Conservation (phyloP, 2,329 filamentous ascomycete species). For the Pseudocercospora fuligena region DNA sequence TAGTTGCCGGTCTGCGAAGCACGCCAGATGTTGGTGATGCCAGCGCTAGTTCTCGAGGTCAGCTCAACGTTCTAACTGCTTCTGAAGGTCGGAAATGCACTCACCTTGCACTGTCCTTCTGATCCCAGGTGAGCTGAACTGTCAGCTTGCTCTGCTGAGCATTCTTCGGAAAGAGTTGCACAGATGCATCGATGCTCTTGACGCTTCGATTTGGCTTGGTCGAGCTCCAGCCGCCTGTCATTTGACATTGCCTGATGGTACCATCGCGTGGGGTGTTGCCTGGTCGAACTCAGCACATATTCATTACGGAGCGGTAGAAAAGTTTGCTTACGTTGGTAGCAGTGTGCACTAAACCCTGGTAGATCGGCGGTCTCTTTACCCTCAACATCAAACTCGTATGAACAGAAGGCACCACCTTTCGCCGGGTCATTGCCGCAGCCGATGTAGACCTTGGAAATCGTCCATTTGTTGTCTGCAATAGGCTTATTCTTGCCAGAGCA, state of each 20-base stretch:
- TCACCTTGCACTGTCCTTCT: neutral
- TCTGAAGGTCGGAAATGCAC: neutral
- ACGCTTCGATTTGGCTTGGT: neutral
- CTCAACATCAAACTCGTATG: conserved; percentile 4
- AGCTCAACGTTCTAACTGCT: neutral
- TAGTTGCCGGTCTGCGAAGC: neutral
- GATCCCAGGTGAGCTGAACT: conserved; percentile 1
- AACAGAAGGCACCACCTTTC: neutral
- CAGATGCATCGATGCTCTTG: neutral
- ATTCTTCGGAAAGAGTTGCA: neutral
- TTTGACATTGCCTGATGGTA: neutral
- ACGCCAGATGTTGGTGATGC: neutral
- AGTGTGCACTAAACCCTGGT: conserved; percentile 5
- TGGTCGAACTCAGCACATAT: neutral
- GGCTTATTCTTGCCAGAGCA: neutral
- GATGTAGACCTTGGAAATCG: conserved; percentile 3
- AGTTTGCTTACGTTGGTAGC: neutral
- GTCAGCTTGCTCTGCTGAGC: neutral
- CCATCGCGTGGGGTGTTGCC: neutral
- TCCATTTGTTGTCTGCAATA: neutral
- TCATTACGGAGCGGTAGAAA: neutral
- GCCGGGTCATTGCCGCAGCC: conserved; percentile 1
- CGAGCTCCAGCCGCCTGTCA: neutral
- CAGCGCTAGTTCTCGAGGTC: neutral
- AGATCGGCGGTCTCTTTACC: neutral